Evolutionary conservation across 768 basidiomycete species (phyloP).

Genomic region (Aureoboletus auriporus): DNA sequence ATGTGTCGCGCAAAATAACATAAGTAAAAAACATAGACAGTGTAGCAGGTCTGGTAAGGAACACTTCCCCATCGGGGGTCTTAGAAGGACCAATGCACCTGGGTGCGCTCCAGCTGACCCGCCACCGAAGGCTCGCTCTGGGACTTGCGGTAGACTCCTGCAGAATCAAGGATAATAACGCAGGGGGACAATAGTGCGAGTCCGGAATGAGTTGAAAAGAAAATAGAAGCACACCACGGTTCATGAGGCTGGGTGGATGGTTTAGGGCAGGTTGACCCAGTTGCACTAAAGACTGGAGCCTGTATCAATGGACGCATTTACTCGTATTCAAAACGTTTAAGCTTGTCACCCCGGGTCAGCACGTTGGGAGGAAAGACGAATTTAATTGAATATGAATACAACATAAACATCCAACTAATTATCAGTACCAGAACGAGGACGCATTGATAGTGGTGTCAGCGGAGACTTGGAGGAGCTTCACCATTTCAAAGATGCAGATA

Average conservation of each 20-base stretch:
- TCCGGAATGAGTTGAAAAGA: slow-evolving; percentile 28
- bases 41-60: slow-evolving; percentile 35
- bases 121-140: slow-evolving; percentile 18
- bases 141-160: slow-evolving; percentile 37
- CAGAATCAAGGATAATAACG: slow-evolving; percentile 8
- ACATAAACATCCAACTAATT: too few species aligned
- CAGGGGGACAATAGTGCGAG: slow-evolving; percentile 38
- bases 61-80: slow-evolving; percentile 18
- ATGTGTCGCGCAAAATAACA: too few species aligned
- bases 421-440: too few species aligned
- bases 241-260: neutral
- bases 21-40: too few species aligned
- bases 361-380: too few species aligned
- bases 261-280: slow-evolving; percentile 22
- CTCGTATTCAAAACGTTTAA: too few species aligned
- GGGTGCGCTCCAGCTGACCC: slow-evolving; percentile 28
- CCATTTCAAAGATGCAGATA: neutral
- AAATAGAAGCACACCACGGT: neutral
- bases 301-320: too few species aligned
- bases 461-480: too few species aligned
- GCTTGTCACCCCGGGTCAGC: too few species aligned
- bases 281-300: too few species aligned
- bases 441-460: too few species aligned
- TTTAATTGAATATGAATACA: too few species aligned
- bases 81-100: slow-evolving; percentile 2